Conservation (phyloP, 2,329 filamentous ascomycete genomes). For the Elsinoe fawcettii region DNA sequence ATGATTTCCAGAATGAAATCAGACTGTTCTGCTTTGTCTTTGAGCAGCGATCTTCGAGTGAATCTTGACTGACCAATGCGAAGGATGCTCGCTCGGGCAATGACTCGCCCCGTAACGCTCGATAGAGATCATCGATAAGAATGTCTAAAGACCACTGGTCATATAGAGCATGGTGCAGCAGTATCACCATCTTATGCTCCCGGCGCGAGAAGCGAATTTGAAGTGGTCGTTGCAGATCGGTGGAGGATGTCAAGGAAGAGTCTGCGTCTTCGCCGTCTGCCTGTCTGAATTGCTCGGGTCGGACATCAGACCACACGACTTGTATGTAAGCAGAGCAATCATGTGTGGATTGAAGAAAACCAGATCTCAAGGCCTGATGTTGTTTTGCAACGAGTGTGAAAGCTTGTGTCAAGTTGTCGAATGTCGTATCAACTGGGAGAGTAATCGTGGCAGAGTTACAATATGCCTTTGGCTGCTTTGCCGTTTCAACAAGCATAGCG, state of each 20-base stretch:
- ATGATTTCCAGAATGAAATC: conserved; percentile 58
- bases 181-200: conserved; percentile 37
- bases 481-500: conserved; percentile 73
- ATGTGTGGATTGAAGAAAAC: conserved; percentile 52
- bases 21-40: conserved; percentile 11
- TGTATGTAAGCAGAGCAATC: conserved; percentile 48
- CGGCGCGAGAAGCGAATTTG: conserved; percentile 47
- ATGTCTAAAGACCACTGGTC: conserved; percentile 86
- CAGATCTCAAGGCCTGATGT: conserved; percentile 66
- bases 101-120: conserved; percentile 36
- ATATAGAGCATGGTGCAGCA: conserved; percentile 77
- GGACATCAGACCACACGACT: conserved; percentile 53
- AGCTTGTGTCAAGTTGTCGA: conserved; percentile 29
- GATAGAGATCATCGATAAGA: conserved; percentile 59
- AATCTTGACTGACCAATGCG: conserved; percentile 42
- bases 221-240: conserved; percentile 51
- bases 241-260: conserved; percentile 26
- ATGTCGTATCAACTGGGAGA: conserved; percentile 32
- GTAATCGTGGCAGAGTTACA: conserved; percentile 68
- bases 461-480: conserved; percentile 53
- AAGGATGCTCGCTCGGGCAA: conserved; percentile 50
- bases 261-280: conserved; percentile 18
- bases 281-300: conserved; percentile 25
- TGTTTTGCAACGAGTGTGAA: conserved; percentile 43
- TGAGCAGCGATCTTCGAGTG: not conserved